A percentile compares a stretch with the other conserved stretches of the same genome.
phyloP scores from a whole-genome alignment of 768 basidiomycete genomes.

The Collybia nuda region DNA sequence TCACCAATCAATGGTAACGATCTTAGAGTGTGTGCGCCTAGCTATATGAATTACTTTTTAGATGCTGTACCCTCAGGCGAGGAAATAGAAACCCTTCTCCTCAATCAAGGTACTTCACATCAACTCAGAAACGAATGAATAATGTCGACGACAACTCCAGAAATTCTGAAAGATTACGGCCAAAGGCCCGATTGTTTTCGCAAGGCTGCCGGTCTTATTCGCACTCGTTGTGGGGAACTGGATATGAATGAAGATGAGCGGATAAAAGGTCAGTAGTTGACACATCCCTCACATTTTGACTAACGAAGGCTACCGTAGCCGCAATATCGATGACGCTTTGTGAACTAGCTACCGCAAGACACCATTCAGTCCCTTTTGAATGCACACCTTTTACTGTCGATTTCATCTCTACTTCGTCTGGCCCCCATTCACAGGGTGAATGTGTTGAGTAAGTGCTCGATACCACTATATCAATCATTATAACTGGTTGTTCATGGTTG shows the following conservation, averaged over 20 bases:
- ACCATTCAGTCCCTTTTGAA: slow-evolving; percentile 68
- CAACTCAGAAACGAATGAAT: neutral
- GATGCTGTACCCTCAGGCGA: slow-evolving; percentile 8
- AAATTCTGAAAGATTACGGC: slow-evolving; percentile 35
- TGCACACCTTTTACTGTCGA: slow-evolving; percentile 41
- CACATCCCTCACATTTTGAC: neutral
- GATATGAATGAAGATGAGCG: slow-evolving; percentile 62
- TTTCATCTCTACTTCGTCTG: slow-evolving; percentile 7
- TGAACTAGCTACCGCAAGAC: slow-evolving; percentile 73
- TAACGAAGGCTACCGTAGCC: slow-evolving; percentile 34
- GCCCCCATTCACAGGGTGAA: slow-evolving; percentile 31
- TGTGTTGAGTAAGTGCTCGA: slow-evolving; percentile 47
- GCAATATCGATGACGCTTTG: slow-evolving; percentile 80
- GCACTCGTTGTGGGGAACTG: slow-evolving; percentile 49
- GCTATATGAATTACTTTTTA: neutral
- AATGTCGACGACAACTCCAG: neutral
- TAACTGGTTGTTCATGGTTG: neutral
- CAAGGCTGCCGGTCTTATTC: slow-evolving; percentile 46
- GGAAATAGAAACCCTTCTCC: slow-evolving; percentile 12
- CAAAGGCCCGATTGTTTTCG: slow-evolving; percentile 66
- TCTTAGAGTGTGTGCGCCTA: neutral
- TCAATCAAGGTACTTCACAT: slow-evolving; percentile 10
- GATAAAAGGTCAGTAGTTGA: slow-evolving; percentile 46
- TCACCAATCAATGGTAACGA: slow-evolving; percentile 3
- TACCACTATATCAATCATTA: too few species aligned